phyloP scores from a whole-genome alignment of 345 rosid species.

The Gossypium mustelinum region DNA sequence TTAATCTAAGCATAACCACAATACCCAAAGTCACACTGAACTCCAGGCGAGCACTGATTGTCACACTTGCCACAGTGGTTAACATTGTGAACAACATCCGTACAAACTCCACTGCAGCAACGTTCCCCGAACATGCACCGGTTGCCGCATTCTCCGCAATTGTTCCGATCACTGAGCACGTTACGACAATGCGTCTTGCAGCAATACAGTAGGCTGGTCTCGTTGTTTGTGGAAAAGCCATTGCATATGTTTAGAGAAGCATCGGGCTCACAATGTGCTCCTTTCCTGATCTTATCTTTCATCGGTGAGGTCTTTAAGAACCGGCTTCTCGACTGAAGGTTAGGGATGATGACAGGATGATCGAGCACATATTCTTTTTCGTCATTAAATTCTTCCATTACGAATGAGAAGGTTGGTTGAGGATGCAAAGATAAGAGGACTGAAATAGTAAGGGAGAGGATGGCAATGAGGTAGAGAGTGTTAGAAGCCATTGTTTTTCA shows the following conservation, averaged over 20 bases:
- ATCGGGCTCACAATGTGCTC: conserved; percentile 31
- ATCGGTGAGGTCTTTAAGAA: conserved; percentile 22
- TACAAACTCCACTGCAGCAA: conserved; percentile 57
- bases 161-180: conserved; percentile 46
- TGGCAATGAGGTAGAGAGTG: neutral
- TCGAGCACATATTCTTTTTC: conserved; percentile 43
- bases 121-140: conserved; percentile 47
- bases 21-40: conserved; percentile 44
- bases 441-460: conserved; percentile 8
- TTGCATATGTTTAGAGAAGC: conserved; percentile 39
- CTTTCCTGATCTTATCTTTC: conserved; percentile 33
- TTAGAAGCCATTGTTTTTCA: conserved; percentile 19
- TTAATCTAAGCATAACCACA: conserved; percentile 59
- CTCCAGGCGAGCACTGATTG: conserved; percentile 38
- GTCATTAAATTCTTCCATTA: neutral
- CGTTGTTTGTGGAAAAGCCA: conserved; percentile 53
- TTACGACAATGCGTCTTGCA: conserved; percentile 75
- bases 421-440: conserved; percentile 11
- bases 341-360: conserved; percentile 12
- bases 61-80: conserved; percentile 61
- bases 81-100: conserved; percentile 23
- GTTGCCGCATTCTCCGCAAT: conserved; percentile 55
- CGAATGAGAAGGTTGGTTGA: conserved; percentile 2
- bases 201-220: conserved; percentile 54
- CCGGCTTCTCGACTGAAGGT: conserved; percentile 30